phyloP scores from a whole-genome alignment of 768 basidiomycete genomes.

The Panaeolus cyanescens region DNA sequence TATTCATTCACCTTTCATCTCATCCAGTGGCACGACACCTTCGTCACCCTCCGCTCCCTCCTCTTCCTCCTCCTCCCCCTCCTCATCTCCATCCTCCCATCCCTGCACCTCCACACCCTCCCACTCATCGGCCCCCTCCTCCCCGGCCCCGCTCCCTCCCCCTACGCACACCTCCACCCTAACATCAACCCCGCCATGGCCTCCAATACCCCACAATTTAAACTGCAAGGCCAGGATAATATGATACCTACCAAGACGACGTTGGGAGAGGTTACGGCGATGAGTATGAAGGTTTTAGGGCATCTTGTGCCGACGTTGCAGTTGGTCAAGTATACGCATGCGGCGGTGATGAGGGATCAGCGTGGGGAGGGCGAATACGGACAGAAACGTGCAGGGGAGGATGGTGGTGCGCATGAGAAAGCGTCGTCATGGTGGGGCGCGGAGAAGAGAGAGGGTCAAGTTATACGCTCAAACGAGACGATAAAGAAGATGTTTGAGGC shows the following conservation, averaged over 20 bases:
- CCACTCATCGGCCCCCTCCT: constrained; percentile 28
- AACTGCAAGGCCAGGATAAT: constrained; percentile 15
- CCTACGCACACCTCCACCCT: no score
- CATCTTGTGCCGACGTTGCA: constrained; percentile 49
- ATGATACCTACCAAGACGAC: constrained; percentile 22
- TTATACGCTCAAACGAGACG: constrained; percentile 46
- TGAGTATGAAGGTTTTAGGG: constrained; percentile 32
- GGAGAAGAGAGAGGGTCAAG: constrained; percentile 53
- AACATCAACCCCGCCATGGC: constrained; percentile 3
- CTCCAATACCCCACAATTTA: constrained; percentile 18
- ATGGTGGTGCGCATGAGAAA: constrained; percentile 51
- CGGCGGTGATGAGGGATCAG: constrained; percentile 52
- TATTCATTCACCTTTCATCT: background rate
- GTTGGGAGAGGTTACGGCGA: constrained; percentile 23
- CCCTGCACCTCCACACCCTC: constrained; percentile 32
- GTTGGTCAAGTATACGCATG: constrained; percentile 56
- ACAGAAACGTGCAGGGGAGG: constrained; percentile 35
- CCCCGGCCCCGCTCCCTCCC: constrained; percentile 28
- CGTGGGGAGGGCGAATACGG: background rate
- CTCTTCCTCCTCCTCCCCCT: constrained; percentile 63
- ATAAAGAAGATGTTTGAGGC: constrained; percentile 50
- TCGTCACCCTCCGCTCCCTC: constrained; percentile 53
- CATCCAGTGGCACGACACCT: constrained; percentile 65
- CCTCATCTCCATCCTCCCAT: constrained; percentile 44
- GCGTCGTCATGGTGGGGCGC: constrained; percentile 57